Conservation (phyloP, 2,329 filamentous ascomycete species). For the Trichoderma afroharzianum region DNA sequence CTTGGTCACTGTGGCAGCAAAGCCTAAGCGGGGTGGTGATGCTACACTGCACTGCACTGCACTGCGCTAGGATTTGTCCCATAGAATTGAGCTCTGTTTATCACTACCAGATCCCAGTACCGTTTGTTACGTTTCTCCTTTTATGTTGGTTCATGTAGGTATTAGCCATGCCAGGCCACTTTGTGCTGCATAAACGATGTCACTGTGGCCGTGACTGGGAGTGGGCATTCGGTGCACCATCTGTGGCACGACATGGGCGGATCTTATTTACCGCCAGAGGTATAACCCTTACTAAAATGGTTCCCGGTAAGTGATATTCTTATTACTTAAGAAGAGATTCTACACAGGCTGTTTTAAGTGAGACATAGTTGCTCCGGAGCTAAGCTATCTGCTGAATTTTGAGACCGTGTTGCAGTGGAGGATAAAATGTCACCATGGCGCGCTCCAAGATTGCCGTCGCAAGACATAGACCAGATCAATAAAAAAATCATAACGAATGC, state of each 20-base stretch:
- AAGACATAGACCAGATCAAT: not conserved
- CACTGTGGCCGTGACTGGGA: not conserved
- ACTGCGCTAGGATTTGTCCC: not conserved
- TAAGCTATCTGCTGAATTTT: not conserved
- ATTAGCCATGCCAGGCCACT: not conserved
- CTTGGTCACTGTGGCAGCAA: not conserved
- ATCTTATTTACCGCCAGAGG: not conserved
- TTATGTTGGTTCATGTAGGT: not conserved
- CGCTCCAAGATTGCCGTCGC: not conserved
- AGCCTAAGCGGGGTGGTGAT: not conserved
- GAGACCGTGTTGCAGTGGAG: not conserved
- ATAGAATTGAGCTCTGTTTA: not conserved
- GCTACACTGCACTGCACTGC: not conserved
- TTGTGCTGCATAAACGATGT: not conserved
- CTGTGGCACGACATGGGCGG: not conserved
- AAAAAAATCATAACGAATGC: not conserved
- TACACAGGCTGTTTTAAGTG: not conserved
- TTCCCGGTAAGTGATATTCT: not conserved
- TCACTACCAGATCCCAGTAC: not conserved
- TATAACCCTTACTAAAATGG: not conserved
- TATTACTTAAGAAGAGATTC: not conserved
- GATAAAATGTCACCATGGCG: not conserved
- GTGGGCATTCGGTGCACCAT: not conserved
- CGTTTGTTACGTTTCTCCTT: not conserved
- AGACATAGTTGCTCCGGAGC: not conserved